Percentiles rank a stretch among this genome's conserved stretches.
Evolutionary conservation across 257 asterid species (phyloP).

Genomic region (Echium plantagineum): DNA sequence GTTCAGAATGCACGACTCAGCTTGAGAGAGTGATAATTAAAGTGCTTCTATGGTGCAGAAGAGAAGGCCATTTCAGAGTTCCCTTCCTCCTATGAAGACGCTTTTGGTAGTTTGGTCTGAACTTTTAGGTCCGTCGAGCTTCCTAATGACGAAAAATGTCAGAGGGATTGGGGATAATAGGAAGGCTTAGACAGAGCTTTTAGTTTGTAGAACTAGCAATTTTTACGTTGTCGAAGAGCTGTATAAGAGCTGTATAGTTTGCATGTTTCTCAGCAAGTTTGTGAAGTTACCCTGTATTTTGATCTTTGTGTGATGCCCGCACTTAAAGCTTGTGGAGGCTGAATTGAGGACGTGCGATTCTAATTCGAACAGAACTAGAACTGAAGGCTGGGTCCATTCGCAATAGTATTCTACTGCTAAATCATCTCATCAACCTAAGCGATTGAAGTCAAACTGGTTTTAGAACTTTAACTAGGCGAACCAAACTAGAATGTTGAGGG

Average conservation of each 20-base stretch:
- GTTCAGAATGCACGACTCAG: constrained; percentile 89
- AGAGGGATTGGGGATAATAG: neutral
- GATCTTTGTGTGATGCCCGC: neutral
- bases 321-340: too few relatives aligned
- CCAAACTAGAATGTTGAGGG: too few relatives aligned
- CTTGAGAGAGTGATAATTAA: constrained; percentile 41
- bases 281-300: neutral
- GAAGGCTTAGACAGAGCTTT: neutral
- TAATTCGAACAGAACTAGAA: too few relatives aligned
- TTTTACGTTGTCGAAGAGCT: neutral
- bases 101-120: too few relatives aligned
- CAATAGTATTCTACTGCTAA: too few relatives aligned
- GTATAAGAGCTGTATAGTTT: neutral
- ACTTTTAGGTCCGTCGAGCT: too few relatives aligned
- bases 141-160: neutral
- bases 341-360: too few relatives aligned
- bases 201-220: neutral
- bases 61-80: neutral
- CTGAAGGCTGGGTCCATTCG: too few relatives aligned
- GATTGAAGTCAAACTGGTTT: too few relatives aligned
- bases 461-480: too few relatives aligned
- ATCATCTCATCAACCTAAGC: too few relatives aligned
- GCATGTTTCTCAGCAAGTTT: neutral
- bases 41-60: neutral
- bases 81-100: neutral